These are phyloP conservation scores for Fusarium armeniacum DNA, from an alignment of 2,329 filamentous ascomycete genomes.

Conservation along the genomic window DNA sequence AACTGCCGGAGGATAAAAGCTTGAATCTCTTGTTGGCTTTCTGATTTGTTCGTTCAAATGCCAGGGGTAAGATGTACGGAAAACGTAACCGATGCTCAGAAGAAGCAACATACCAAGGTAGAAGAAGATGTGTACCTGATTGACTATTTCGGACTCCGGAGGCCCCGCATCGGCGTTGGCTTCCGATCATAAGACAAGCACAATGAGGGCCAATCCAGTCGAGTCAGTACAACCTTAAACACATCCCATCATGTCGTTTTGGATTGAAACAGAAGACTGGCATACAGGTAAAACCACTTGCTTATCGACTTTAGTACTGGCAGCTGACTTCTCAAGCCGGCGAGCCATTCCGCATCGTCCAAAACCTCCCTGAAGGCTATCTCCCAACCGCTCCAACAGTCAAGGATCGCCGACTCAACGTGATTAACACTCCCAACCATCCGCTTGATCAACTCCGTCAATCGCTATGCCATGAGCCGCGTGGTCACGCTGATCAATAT, in stretches of 20 bases:
- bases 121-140: too few species aligned
- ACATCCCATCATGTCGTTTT: constrained; percentile 26
- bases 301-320: too few species aligned
- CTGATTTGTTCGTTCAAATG: neutral
- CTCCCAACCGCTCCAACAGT: constrained; percentile 21
- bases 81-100: neutral
- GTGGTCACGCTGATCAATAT: constrained; percentile 47
- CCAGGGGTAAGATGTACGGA: neutral
- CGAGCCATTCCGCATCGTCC: constrained; percentile 47
- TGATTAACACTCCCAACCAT: constrained; percentile 5
- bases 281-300: constrained; percentile 15
- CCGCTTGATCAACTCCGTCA: constrained; percentile 32
- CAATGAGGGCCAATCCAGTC: neutral
- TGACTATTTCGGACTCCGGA: neutral
- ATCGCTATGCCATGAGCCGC: constrained; percentile 38
- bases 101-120: too few species aligned
- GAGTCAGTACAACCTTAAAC: neutral
- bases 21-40: neutral
- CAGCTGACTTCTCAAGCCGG: constrained; percentile 32
- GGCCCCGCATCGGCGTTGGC: constrained; percentile 2
- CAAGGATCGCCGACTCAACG: constrained; percentile 15
- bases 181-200: neutral
- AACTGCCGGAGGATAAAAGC: constrained; percentile 27
- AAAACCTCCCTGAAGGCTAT: constrained; percentile 17
- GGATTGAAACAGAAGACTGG: constrained; percentile 49